Percentiles rank a stretch among this genome's conserved stretches.
phyloP scores from a whole-genome alignment of 345 rosid species.

The Eucalyptus sp. region DNA sequence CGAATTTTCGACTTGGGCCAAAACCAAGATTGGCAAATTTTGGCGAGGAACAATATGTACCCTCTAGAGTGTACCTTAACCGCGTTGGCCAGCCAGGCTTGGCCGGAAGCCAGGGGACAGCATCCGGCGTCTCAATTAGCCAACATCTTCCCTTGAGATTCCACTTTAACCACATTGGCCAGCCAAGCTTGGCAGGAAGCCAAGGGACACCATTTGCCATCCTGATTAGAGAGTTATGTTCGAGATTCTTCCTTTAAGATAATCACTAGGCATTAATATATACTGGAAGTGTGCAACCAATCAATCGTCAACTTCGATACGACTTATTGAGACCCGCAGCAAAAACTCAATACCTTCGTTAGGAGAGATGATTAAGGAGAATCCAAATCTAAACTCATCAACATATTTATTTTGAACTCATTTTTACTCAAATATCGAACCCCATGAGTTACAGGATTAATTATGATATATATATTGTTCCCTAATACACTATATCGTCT shows the following conservation, averaged over 20 bases:
- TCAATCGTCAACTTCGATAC: background rate
- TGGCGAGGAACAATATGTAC: background rate
- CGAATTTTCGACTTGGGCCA: background rate
- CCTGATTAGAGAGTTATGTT: background rate
- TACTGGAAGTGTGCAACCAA: background rate
- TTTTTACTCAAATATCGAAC: background rate
- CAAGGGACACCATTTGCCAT: background rate
- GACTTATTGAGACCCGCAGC: fast-evolving
- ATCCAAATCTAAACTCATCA: fast-evolving
- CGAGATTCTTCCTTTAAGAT: background rate
- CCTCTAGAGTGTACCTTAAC: background rate
- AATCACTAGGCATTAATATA: background rate
- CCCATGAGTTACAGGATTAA: background rate
- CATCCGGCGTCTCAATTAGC: background rate
- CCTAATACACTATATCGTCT: background rate
- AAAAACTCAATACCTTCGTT: background rate
- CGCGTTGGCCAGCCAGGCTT: background rate
- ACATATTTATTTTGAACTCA: background rate
- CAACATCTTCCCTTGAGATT: background rate
- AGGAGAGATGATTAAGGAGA: background rate
- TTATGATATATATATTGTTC: too few species aligned
- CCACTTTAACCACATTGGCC: background rate
- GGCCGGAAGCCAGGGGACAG: background rate
- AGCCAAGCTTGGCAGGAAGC: background rate
- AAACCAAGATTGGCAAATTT: background rate